Percentiles rank a stretch among this genome's conserved stretches.
Conservation (phyloP, 2,329 filamentous ascomycete genomes). For the Fusarium temperatum region DNA sequence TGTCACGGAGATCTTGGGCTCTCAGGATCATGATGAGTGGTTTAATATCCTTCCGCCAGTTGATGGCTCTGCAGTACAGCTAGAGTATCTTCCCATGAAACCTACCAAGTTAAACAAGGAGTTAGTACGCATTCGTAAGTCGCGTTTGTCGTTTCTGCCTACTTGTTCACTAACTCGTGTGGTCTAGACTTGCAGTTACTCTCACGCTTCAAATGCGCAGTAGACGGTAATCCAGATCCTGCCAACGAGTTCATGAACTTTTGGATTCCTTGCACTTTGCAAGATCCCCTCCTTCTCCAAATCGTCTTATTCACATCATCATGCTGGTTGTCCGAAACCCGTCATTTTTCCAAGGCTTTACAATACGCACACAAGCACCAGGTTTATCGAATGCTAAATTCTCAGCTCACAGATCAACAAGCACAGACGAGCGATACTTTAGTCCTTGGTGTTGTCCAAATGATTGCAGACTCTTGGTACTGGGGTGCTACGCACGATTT, state of each 20-base stretch:
- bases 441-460: slow-evolving; percentile 58
- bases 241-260: slow-evolving; percentile 57
- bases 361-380: slow-evolving; percentile 55
- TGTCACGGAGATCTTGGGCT: not conserved
- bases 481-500: slow-evolving; percentile 59
- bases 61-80: slow-evolving; percentile 46
- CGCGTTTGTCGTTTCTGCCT: slow-evolving; percentile 14
- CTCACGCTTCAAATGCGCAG: slow-evolving; percentile 59
- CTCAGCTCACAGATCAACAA: slow-evolving; percentile 51
- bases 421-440: slow-evolving; percentile 55
- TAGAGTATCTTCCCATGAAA: slow-evolving; percentile 53
- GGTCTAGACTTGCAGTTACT: slow-evolving; percentile 57
- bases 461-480: slow-evolving; percentile 63
- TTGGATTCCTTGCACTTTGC: slow-evolving; percentile 58
- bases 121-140: slow-evolving; percentile 57
- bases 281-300: slow-evolving; percentile 59
- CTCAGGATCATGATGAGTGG: slow-evolving; percentile 10
- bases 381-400: slow-evolving; percentile 57
- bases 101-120: slow-evolving; percentile 56
- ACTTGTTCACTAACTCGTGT: not conserved
- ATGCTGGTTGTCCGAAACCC: slow-evolving; percentile 61
- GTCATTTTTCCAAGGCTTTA: slow-evolving; percentile 55
- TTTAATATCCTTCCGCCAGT: slow-evolving; percentile 36
- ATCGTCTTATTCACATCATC: slow-evolving; percentile 61
- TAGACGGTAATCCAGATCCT: slow-evolving; percentile 58